Evolutionary conservation across 192 early-diverging fungal genomes (phyloP).

Genomic region (Borealophlyctis nickersoniae): DNA sequence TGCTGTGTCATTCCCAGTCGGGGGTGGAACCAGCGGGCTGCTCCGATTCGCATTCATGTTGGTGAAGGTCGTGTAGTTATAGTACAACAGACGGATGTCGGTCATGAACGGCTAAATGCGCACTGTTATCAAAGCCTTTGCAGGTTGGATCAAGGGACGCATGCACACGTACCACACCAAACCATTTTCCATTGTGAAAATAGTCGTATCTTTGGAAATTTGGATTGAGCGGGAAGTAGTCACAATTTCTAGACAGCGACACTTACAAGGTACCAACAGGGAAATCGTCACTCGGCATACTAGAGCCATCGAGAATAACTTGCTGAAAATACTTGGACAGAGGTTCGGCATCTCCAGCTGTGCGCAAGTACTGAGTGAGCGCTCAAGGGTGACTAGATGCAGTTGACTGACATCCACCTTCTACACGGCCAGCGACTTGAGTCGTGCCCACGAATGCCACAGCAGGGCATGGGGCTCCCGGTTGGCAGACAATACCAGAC

Average conservation of each 20-base stretch:
- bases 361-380: neutral
- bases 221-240: no score
- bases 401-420: neutral
- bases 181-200: neutral
- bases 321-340: neutral
- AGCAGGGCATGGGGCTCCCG: neutral
- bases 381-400: neutral
- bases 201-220: no score
- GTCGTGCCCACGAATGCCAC: neutral
- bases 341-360: neutral
- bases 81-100: neutral
- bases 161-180: neutral
- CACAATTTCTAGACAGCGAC: no score
- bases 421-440: neutral
- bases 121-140: no score
- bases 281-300: neutral
- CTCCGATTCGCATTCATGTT: neutral
- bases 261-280: neutral
- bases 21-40: neutral
- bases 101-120: neutral
- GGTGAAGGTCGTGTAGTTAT: neutral
- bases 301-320: neutral
- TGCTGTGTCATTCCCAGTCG: neutral
- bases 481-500: neutral
- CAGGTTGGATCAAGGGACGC: no score